Base-by-base conservation (phyloP, 257 asterid species). In the Cordia subcordata region DNA sequence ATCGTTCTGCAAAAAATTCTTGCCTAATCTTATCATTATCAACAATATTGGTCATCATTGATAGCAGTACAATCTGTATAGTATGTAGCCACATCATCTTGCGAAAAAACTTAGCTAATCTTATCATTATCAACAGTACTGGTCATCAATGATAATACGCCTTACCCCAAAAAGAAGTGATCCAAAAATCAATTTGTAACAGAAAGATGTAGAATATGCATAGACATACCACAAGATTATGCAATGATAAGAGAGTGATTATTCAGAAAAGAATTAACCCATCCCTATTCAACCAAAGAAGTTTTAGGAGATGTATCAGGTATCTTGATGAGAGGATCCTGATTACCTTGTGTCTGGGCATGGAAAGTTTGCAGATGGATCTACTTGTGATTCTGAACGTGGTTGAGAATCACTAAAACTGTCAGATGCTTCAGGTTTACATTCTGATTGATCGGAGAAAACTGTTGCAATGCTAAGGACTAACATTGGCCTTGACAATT, bases 401-500 rank as follows among this genome's bases (percentile, higher is more conserved):
- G 67, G 66, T 66, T 55, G 73, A 64, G 70, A 53, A 56, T 49
- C 65, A 64, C 10, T 45, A 19, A 50, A 42, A 55, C 42, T 57
- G 37, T 46, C 23, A 39, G 62, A 50, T 57, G 66, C 11, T 13
- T 71, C 80, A 13, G 63, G 39, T 0, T 37, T 13, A 58, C 58
- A 65, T 52, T 55, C 55, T 54, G 68, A 62, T 57, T 67, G 55
- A 61, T 74, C 76, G 16, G 78, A 67, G 71, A 78, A 78, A 57
- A 70, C 20, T n/a, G 83, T 71, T 54, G 83, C 73, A 20, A 78
- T 65, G 55, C 80, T 66, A 54, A 78, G 83, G 60, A 52, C 58
- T 51, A 78, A 49, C 80, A 78, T 78, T 55, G 83, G 83, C 75
- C 75, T 68, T 55, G 78, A 78, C 57, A 74, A 67, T 71, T 64